A percentile compares a stretch with the other conserved stretches of the same genome.
Evolutionary conservation across 352 stramenopile genomes (phyloP).

Genomic region (Blastocystis sp.): DNA sequence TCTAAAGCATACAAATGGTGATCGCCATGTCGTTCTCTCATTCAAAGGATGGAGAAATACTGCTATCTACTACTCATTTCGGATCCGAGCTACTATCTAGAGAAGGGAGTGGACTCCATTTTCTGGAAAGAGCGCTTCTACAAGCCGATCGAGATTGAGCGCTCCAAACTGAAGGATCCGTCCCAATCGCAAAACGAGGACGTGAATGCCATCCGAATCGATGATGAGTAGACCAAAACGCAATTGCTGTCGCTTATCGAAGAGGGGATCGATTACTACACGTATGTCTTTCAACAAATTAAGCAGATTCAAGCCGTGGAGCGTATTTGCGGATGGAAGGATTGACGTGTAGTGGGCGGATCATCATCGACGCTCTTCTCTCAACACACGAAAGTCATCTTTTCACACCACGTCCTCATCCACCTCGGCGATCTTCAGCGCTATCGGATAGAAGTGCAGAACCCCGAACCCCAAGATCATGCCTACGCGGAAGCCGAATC

Average conservation of each 20-base stretch:
- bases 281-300: not conserved
- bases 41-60: slow-evolving; percentile 55
- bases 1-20: slow-evolving; percentile 26
- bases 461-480: not conserved
- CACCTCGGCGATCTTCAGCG: slow-evolving; percentile 58
- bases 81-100: slow-evolving; percentile 67
- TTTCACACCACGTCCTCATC: slow-evolving; percentile 31
- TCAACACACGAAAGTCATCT: slow-evolving; percentile 40
- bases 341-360: not conserved
- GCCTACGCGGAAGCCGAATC: slow-evolving; percentile 17
- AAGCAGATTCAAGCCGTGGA: slow-evolving; percentile 41
- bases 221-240: slow-evolving; percentile 11
- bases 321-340: not conserved
- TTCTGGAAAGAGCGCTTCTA: slow-evolving; percentile 66
- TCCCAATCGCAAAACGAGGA: not conserved
- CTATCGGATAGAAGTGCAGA: not conserved
- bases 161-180: slow-evolving; percentile 17
- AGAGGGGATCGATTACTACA: slow-evolving; percentile 50
- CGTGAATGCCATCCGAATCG: not conserved
- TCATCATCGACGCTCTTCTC: slow-evolving; percentile 26
- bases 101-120: slow-evolving; percentile 45
- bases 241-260: slow-evolving; percentile 16
- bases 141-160: slow-evolving; percentile 41
- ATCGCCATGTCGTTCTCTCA: not conserved
- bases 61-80: slow-evolving; percentile 11